Evolutionary conservation across 352 stramenopile genomes (phyloP).

Genomic region (Globisporangium viniferum): DNA sequence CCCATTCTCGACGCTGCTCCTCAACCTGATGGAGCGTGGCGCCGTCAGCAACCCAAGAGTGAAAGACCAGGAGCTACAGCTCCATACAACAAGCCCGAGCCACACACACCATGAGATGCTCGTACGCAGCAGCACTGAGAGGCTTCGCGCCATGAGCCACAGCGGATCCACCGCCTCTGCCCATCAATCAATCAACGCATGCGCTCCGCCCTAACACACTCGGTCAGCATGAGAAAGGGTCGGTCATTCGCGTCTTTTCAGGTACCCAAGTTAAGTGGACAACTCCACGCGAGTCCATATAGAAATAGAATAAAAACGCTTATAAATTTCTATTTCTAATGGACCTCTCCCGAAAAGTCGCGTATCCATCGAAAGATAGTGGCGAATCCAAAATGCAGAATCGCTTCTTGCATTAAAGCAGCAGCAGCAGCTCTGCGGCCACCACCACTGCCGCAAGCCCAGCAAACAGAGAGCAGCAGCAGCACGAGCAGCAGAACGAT

Average conservation of each 20-base stretch:
- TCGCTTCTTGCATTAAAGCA: background rate
- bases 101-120: constrained; percentile 12
- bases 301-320: constrained; percentile 5
- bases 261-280: background rate
- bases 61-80: background rate
- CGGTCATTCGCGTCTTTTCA: constrained; percentile 8
- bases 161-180: background rate
- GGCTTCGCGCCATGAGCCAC: background rate
- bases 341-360: constrained; percentile 6
- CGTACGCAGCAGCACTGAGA: background rate
- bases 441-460: background rate
- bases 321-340: background rate
- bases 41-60: background rate
- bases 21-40: constrained; percentile 28
- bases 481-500: constrained; percentile 22
- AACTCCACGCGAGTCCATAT: constrained; percentile 1
- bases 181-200: constrained; percentile 7
- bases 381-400: background rate
- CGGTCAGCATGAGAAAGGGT: background rate
- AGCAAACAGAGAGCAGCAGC: background rate
- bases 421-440: background rate
- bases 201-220: background rate
- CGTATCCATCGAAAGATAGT: background rate
- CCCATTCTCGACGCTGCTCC: constrained; percentile 49
- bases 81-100: background rate